Evolutionary conservation across 345 rosid genomes (phyloP).

Genomic region (Hypericum androsaemum): DNA sequence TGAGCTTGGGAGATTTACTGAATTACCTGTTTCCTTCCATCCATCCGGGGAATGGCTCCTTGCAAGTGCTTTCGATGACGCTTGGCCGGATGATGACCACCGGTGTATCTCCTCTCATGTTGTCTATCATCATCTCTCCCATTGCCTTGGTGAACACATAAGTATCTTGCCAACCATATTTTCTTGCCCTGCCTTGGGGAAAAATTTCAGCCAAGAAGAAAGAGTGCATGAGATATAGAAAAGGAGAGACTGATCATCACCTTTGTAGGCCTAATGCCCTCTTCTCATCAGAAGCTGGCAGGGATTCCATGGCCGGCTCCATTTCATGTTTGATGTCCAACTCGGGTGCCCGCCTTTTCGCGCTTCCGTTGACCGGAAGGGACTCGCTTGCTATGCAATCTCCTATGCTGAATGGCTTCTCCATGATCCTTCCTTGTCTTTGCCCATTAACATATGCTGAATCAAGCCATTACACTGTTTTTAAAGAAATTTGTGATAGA

Average conservation of each 20-base stretch:
- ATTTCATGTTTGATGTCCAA: conserved; percentile 64
- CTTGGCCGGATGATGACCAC: conserved; percentile 77
- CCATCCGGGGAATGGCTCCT: conserved; percentile 97
- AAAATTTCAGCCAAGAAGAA: neutral
- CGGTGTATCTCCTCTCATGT: conserved; percentile 65
- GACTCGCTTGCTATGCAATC: conserved; percentile 64
- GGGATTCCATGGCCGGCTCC: conserved; percentile 36
- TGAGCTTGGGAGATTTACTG: neutral
- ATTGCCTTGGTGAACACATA: conserved; percentile 92
- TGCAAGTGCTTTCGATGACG: conserved; percentile 79
- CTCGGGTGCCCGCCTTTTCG: conserved; percentile 17
- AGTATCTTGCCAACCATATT: conserved; percentile 89
- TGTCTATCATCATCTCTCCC: conserved; percentile 93
- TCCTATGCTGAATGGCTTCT: conserved; percentile 63
- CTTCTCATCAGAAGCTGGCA: conserved; percentile 36
- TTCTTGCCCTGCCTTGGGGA: conserved; percentile 45
- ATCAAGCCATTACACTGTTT: conserved; percentile 2
- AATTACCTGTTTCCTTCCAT: conserved; percentile 91
- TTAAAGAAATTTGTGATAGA: too few relatives aligned
- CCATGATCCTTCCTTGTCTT: conserved; percentile 83
- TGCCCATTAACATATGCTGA: conserved; percentile 92
- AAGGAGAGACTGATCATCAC: conserved; percentile 33
- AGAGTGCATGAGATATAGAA: neutral
- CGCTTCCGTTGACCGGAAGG: conserved; percentile 24
- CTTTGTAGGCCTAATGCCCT: conserved; percentile 76